Evolutionary conservation across 2,329 filamentous ascomycete genomes (phyloP).

Genomic region (Hansfordia pulvinata): DNA sequence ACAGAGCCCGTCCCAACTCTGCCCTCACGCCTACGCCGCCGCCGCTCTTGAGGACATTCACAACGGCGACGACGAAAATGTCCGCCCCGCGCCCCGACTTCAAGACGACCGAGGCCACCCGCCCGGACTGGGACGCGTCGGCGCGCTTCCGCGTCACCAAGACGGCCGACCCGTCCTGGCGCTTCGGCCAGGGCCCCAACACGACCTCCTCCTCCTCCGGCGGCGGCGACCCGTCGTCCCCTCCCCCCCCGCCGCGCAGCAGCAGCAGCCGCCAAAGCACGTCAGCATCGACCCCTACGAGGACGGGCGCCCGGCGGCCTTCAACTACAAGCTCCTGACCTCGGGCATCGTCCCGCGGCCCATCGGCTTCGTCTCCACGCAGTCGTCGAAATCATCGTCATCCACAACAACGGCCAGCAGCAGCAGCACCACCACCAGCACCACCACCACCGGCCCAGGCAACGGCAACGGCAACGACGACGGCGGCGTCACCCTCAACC

Average conservation of each 20-base stretch:
- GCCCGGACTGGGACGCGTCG: conserved; percentile 42
- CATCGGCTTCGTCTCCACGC: conserved; percentile 50
- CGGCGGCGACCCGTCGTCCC: no score
- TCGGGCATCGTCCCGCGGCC: conserved; percentile 72
- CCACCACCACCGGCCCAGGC: no score
- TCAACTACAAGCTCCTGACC: conserved; percentile 91
- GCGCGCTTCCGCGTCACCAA: conserved; percentile 42
- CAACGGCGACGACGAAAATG: conserved; percentile 11
- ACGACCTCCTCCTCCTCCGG: conserved; percentile 14
- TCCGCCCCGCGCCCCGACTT: conserved; percentile 57
- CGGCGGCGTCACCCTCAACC: no score
- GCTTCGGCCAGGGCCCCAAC: conserved; percentile 53
- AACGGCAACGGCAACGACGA: conserved; percentile 47
- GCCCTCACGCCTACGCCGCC: conserved; percentile 1
- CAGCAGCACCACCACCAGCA: conserved; percentile 34
- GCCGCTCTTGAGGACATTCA: no score
- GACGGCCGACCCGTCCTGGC: conserved; percentile 52
- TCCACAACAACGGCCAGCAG: background rate
- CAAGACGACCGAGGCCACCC: conserved; percentile 53
- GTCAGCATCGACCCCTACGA: conserved; percentile 72
- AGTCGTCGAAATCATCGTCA: no score
- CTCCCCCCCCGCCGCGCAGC: no score
- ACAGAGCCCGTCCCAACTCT: no score
- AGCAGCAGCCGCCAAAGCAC: no score
- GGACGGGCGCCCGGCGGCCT: conserved; percentile 47